A percentile compares a stretch with the other conserved stretches of the same genome.
Conservation (phyloP, 2,329 filamentous ascomycete species). For the Diaporthe citrichinensis region DNA sequence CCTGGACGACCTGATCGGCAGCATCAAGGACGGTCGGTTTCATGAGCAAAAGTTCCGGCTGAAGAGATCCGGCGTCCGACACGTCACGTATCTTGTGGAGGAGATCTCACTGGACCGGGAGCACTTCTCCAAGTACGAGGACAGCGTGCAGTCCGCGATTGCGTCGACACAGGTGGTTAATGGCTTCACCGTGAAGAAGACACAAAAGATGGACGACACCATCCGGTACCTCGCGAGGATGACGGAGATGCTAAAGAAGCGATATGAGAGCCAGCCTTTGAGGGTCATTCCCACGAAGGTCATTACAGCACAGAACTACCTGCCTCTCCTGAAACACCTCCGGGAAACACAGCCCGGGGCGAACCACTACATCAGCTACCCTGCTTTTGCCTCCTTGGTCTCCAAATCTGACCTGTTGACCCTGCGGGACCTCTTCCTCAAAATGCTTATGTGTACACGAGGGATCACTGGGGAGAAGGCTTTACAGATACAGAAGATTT, state of each 20-base stretch:
- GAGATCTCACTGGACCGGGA: slow-evolving; percentile 74
- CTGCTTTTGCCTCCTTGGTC: slow-evolving; percentile 78
- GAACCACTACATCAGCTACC: slow-evolving; percentile 76
- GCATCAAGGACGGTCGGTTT: slow-evolving; percentile 86
- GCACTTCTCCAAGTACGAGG: slow-evolving; percentile 69
- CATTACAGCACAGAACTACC: slow-evolving; percentile 76
- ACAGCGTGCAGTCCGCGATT: slow-evolving; percentile 79
- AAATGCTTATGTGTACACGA: slow-evolving; percentile 87
- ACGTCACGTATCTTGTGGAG: slow-evolving; percentile 85
- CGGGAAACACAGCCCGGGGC: slow-evolving; percentile 63
- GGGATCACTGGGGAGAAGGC: slow-evolving; percentile 85
- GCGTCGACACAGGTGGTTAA: slow-evolving; percentile 84
- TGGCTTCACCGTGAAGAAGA: slow-evolving; percentile 84
- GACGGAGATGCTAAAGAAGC: slow-evolving; percentile 76
- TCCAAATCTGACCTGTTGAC: slow-evolving; percentile 84
- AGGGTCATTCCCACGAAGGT: slow-evolving; percentile 75
- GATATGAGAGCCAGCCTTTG: slow-evolving; percentile 72
- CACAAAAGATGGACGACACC: slow-evolving; percentile 81
- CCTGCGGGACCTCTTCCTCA: slow-evolving; percentile 81
- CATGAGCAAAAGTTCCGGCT: slow-evolving; percentile 89
- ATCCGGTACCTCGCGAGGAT: slow-evolving; percentile 82
- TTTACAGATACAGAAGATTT: slow-evolving; percentile 83
- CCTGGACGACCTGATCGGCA: slow-evolving; percentile 83
- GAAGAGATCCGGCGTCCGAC: slow-evolving; percentile 78
- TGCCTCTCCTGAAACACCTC: slow-evolving; percentile 73